Conservation (phyloP, 768 basidiomycete species). For the Pleurotus giganteus region DNA sequence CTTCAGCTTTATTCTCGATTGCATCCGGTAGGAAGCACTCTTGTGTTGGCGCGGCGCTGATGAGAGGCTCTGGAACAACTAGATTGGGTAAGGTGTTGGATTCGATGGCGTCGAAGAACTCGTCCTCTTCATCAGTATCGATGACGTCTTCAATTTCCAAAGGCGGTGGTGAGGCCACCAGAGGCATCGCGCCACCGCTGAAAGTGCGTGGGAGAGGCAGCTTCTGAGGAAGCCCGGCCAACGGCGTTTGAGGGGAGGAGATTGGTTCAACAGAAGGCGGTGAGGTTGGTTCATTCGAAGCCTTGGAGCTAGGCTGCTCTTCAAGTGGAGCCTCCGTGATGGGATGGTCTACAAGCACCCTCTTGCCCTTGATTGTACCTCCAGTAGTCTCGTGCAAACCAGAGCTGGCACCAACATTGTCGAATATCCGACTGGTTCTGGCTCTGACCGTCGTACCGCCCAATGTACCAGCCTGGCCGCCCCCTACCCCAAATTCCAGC, state of each 20-base stretch:
- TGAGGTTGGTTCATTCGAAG: neutral
- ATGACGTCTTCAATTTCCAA: constrained; percentile 29
- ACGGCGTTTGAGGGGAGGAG: neutral
- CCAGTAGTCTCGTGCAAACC: neutral
- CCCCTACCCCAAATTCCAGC: constrained; percentile 22
- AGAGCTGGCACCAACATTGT: neutral
- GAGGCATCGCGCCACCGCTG: neutral
- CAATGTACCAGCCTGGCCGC: constrained; percentile 1
- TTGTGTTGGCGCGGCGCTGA: constrained; percentile 37
- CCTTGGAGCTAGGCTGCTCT: neutral
- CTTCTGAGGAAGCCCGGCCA: neutral
- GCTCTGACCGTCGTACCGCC: constrained; percentile 17
- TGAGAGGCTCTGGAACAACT: constrained; percentile 62
- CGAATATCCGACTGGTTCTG: constrained; percentile 3
- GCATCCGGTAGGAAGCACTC: constrained; percentile 15
- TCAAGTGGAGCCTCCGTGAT: neutral
- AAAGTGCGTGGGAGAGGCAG: neutral
- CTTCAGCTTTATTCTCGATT: neutral
- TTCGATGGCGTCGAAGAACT: constrained; percentile 98
- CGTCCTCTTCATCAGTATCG: constrained; percentile 84
- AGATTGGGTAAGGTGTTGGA: constrained; percentile 74
- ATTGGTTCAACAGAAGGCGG: neutral
- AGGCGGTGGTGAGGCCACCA: constrained; percentile 12
- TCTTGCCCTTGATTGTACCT: neutral
- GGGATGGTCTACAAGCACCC: neutral